These are phyloP conservation scores for Isoetes engelmannii DNA, from an alignment of 83 land plant species.

Conservation along the genomic window DNA sequence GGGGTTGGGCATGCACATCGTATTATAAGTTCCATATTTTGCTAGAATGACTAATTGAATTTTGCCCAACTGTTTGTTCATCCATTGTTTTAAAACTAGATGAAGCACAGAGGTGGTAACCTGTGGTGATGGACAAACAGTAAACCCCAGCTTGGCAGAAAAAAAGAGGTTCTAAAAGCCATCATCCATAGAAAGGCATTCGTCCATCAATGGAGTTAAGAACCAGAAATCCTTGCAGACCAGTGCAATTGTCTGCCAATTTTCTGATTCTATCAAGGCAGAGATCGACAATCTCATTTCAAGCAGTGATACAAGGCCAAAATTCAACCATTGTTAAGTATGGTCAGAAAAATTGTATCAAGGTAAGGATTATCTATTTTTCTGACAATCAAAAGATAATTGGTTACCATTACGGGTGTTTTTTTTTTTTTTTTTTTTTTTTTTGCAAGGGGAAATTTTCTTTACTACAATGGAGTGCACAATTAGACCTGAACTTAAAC, in stretches of 20 bases:
- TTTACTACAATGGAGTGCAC: too few species aligned
- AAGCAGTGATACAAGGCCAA: conserved; percentile 27
- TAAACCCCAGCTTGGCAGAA: conserved; percentile 49
- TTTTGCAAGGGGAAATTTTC: too few species aligned
- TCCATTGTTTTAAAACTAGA: too few species aligned
- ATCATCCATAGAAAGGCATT: conserved; percentile 45
- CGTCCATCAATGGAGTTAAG: conserved; percentile 44
- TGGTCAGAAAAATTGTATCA: conserved; percentile 6
- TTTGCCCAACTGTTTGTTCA: too few species aligned
- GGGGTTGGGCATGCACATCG: too few species aligned
- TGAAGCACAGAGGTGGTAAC: conserved; percentile 11
- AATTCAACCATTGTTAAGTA: not conserved
- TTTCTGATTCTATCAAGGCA: conserved; percentile 52
- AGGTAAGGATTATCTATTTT: conserved; percentile 11
- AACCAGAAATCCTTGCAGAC: conserved; percentile 54
- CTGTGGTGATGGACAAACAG: conserved; percentile 48
- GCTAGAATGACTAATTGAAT: too few species aligned
- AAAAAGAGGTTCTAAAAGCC: conserved; percentile 50
- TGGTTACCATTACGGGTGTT: not conserved
- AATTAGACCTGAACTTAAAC: too few species aligned
- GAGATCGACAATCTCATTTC: conserved; percentile 50
- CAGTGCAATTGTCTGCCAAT: conserved; percentile 54
- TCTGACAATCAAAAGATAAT: not conserved
- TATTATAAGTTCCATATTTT: too few species aligned
- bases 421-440: too few species aligned